phyloP scores from a whole-genome alignment of 495 filamentous ascomycete genomes.

The Xylaria telfairii region DNA sequence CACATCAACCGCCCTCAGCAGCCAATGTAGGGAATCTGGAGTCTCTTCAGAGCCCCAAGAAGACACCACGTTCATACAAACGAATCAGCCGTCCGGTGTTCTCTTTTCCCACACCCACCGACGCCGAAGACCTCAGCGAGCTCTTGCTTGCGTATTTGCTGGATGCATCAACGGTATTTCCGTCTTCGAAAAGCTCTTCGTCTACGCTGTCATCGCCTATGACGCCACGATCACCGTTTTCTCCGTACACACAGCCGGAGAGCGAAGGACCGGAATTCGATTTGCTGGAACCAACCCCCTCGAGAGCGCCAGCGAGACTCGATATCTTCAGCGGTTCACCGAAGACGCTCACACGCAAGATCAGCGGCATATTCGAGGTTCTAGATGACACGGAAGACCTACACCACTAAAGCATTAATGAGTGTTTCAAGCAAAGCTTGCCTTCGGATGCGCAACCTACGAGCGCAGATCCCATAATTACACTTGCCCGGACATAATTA shows the following conservation, averaged over 20 bases:
- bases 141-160: slow-evolving; percentile 41
- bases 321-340: slow-evolving; percentile 26
- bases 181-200: slow-evolving; percentile 29
- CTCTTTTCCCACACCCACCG: slow-evolving; percentile 36
- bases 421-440: background rate
- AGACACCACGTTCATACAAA: slow-evolving; percentile 42
- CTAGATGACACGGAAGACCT: slow-evolving; percentile 15
- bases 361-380: slow-evolving; percentile 48
- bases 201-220: slow-evolving; percentile 37
- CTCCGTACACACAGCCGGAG: slow-evolving; percentile 34
- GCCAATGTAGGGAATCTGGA: slow-evolving; percentile 10
- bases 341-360: slow-evolving; percentile 34
- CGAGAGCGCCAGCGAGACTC: slow-evolving; percentile 20
- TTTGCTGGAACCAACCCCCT: slow-evolving; percentile 45
- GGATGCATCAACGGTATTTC: slow-evolving; percentile 29
- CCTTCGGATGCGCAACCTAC: background rate
- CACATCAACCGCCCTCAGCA: slow-evolving; percentile 21
- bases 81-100: slow-evolving; percentile 44
- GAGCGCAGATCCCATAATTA: background rate
- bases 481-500: background rate
- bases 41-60: slow-evolving; percentile 27
- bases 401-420: background rate
- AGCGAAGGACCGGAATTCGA: slow-evolving; percentile 36
- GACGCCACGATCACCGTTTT: slow-evolving; percentile 28
- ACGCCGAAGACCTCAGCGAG: slow-evolving; percentile 42